A percentile compares a stretch with the other conserved stretches of the same genome.
Conservation (phyloP, 371 early-diverging fungal genomes). For the Rhizopus arrhizus region DNA sequence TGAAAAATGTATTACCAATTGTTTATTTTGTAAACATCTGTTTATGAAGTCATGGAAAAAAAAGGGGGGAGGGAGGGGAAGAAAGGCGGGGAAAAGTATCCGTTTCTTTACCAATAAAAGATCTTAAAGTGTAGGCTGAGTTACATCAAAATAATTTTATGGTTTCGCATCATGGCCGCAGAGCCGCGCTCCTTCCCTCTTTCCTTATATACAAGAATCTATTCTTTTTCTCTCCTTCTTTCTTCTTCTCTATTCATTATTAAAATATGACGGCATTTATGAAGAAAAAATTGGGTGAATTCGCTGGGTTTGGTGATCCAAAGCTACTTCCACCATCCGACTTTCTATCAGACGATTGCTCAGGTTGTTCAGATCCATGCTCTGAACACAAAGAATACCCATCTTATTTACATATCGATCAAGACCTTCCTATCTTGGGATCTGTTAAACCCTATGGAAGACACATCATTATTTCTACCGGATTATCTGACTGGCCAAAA, state of each 20-base stretch:
- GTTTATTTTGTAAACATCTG: too few species aligned
- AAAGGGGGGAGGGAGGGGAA: too few species aligned
- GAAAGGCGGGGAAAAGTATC: too few species aligned
- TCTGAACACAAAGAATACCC: slow-evolving; percentile 62
- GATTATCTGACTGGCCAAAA: slow-evolving; percentile 60
- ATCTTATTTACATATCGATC: slow-evolving; percentile 64
- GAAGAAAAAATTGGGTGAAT: slow-evolving; percentile 16
- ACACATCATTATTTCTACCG: slow-evolving; percentile 67
- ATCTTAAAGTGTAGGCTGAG: too few species aligned
- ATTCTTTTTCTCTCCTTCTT: background rate
- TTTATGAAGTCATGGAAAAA: too few species aligned
- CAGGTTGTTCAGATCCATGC: slow-evolving; percentile 49
- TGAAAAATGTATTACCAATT: too few species aligned
- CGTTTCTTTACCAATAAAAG: too few species aligned
- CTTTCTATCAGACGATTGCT: slow-evolving; percentile 37
- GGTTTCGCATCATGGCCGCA: too few species aligned
- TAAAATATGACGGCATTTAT: background rate
- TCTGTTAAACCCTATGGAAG: slow-evolving; percentile 68
- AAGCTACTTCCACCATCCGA: slow-evolving; percentile 24
- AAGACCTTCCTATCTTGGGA: slow-evolving; percentile 48
- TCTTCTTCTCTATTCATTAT: background rate
- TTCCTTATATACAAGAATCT: background rate
- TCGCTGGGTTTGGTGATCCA: slow-evolving; percentile 17
- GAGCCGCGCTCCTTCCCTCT: too few species aligned
- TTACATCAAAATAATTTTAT: too few species aligned